A percentile compares a stretch with the other conserved stretches of the same genome.
Evolutionary conservation across 2,329 filamentous ascomycete genomes (phyloP).

Genomic region (Triangularia verruculosa): DNA sequence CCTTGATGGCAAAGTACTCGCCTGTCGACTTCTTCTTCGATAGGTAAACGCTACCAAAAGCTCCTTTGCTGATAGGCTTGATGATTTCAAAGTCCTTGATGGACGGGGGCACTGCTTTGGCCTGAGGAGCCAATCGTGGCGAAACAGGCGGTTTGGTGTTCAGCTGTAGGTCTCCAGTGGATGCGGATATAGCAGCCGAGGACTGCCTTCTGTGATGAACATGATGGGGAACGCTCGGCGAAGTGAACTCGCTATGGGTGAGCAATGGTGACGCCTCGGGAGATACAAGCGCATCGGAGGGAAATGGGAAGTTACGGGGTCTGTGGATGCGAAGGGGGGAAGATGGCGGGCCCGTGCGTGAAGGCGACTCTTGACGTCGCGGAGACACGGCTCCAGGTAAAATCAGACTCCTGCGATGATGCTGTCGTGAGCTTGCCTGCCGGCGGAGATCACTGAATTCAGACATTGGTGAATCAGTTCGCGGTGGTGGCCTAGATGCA

Average conservation of each 20-base stretch:
- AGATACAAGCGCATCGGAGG: constrained; percentile 68
- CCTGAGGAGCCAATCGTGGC: constrained; percentile 80
- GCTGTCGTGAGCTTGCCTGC: constrained; percentile 74
- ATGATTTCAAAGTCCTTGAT: constrained; percentile 99
- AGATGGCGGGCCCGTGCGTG: constrained; percentile 68
- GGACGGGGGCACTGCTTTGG: constrained; percentile 84
- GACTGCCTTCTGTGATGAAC: constrained; percentile 75
- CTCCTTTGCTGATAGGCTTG: constrained; percentile 98
- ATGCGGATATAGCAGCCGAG: constrained; percentile 73
- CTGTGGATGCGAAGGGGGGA: constrained; percentile 86
- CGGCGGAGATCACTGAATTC: constrained; percentile 75
- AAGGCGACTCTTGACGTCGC: constrained; percentile 84
- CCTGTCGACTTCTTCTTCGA: constrained; percentile 98
- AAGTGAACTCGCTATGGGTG: constrained; percentile 75
- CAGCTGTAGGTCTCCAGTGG: constrained; percentile 40
- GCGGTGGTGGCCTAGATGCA: constrained; percentile 61
- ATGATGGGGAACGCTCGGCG: constrained; percentile 58
- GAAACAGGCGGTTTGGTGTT: constrained; percentile 71
- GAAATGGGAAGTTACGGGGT: constrained; percentile 61
- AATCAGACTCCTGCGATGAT: constrained; percentile 83
- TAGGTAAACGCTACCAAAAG: constrained; percentile 95
- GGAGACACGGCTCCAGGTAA: constrained; percentile 76
- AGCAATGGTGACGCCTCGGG: constrained; percentile 89
- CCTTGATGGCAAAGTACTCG: constrained; percentile 98
- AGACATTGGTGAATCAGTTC: constrained; percentile 87